Evolutionary conservation across 371 early-diverging fungal genomes (phyloP).

Genomic region (Massospora cicadina): DNA sequence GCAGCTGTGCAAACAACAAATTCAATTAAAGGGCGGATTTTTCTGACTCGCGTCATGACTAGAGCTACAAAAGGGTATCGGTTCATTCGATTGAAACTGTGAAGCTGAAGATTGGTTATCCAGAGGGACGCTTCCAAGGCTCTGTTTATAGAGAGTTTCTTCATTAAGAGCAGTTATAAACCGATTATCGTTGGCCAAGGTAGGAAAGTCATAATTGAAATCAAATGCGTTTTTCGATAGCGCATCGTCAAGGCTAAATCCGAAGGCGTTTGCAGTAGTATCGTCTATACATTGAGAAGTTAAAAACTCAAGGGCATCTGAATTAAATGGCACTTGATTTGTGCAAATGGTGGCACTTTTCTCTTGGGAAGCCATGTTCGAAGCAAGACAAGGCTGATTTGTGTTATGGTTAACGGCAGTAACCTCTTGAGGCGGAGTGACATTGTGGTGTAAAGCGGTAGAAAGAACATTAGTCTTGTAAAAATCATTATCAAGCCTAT

Average conservation of each 20-base stretch:
- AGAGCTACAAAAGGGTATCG: not conserved
- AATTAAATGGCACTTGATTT: not conserved
- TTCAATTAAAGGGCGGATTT: no score
- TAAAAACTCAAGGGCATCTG: not conserved
- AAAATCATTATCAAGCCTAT: constrained; percentile 4
- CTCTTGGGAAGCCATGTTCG: not conserved
- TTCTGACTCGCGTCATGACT: no score
- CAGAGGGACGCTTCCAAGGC: not conserved
- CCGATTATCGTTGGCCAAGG: not conserved
- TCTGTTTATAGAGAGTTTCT: not conserved
- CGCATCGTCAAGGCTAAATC: not conserved
- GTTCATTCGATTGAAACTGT: not conserved
- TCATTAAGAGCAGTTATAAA: not conserved
- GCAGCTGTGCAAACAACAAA: no score
- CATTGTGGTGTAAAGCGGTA: not conserved
- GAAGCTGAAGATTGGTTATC: not conserved
- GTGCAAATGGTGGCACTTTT: not conserved
- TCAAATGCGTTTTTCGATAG: not conserved
- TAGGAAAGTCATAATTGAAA: not conserved
- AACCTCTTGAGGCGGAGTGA: not conserved
- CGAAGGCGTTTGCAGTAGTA: not conserved
- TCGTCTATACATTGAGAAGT: not conserved
- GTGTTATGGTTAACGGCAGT: not conserved
- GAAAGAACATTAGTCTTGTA: not conserved
- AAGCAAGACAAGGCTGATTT: not conserved